Evolutionary conservation across 2,329 filamentous ascomycete genomes (phyloP).

Genomic region (Aspergillus oerlinghausenensis): DNA sequence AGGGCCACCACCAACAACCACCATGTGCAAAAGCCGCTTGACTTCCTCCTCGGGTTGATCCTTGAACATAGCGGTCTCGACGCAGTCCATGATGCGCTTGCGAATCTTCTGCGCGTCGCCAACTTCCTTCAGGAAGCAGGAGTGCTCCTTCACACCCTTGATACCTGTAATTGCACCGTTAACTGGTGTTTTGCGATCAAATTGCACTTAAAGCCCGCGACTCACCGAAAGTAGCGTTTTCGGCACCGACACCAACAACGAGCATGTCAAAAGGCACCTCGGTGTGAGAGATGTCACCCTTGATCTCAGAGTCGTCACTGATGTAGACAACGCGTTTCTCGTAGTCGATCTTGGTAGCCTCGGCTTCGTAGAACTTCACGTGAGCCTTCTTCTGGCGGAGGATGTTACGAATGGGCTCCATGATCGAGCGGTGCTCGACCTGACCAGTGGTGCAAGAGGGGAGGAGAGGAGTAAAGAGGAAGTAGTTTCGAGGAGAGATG

Average conservation of each 20-base stretch:
- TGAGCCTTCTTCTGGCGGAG: conserved; percentile 88
- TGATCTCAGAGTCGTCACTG: conserved; percentile 87
- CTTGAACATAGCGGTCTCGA: conserved; percentile 98
- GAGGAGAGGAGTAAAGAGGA: conserved; percentile 96
- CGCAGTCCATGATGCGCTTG: conserved; percentile 99
- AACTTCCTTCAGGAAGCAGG: conserved; percentile 98
- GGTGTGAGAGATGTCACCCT: conserved; percentile 73
- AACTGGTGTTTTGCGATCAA: neutral
- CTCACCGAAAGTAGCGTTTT: conserved; percentile 93
- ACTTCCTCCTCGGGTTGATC: conserved; percentile 83
- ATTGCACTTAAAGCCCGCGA: conserved; percentile 6
- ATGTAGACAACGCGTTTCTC: conserved; percentile 85
- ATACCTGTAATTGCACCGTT: conserved; percentile 52
- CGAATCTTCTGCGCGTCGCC: conserved; percentile 92
- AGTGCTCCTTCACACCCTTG: conserved; percentile 88
- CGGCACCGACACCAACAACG: conserved; percentile 91
- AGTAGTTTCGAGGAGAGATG: conserved; percentile 98
- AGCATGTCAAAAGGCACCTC: conserved; percentile 98
- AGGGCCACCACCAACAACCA: conserved; percentile 87
- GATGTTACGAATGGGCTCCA: conserved; percentile 97
- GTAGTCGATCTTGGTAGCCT: conserved; percentile 91
- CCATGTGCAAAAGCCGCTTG: conserved; percentile 95
- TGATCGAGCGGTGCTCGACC: conserved; percentile 98
- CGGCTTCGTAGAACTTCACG: conserved; percentile 97
- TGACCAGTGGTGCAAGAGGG: conserved; percentile 96